A percentile compares a stretch with the other conserved stretches of the same genome.
phyloP scores from a whole-genome alignment of 2,329 filamentous ascomycete genomes.

The Colletotrichum gigasporum region DNA sequence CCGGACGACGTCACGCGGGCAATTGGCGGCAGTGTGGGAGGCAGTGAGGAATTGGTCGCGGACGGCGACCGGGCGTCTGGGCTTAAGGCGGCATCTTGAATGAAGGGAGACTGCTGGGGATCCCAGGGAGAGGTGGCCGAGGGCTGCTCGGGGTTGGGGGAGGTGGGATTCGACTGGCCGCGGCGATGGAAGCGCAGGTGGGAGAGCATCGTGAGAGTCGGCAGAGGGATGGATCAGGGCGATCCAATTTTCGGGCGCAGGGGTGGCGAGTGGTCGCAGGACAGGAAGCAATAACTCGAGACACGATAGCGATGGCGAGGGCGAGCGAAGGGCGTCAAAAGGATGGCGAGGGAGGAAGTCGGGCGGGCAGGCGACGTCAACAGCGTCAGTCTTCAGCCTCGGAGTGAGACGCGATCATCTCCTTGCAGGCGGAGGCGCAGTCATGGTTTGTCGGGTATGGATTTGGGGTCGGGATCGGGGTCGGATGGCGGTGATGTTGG shows the following conservation, averaged over 20 bases:
- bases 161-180: conserved; percentile 64
- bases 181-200: conserved; percentile 68
- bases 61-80: conserved; percentile 47
- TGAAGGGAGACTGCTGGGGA: conserved; percentile 49
- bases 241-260: conserved; percentile 18
- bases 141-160: conserved; percentile 59
- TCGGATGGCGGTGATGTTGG: neutral
- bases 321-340: conserved; percentile 16
- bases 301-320: neutral
- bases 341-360: neutral
- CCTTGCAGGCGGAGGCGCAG: conserved; percentile 26
- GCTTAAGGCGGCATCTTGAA: conserved; percentile 48
- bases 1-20: conserved; percentile 56
- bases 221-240: conserved; percentile 13
- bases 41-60: conserved; percentile 45
- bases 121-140: conserved; percentile 46
- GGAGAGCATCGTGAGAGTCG: conserved; percentile 53
- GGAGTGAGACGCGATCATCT: conserved; percentile 30
- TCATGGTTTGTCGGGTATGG: conserved; percentile 16
- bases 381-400: conserved; percentile 21
- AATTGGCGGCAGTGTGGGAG: conserved; percentile 62
- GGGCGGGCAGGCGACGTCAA: conserved; percentile 4
- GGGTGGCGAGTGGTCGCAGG: conserved; percentile 26
- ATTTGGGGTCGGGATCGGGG: no score
- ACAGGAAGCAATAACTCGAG: conserved; percentile 14